A percentile compares a stretch with the other conserved stretches of the same genome.
Evolutionary conservation across 2,329 filamentous ascomycete genomes (phyloP).

Genomic region (Kalmusia sp.): DNA sequence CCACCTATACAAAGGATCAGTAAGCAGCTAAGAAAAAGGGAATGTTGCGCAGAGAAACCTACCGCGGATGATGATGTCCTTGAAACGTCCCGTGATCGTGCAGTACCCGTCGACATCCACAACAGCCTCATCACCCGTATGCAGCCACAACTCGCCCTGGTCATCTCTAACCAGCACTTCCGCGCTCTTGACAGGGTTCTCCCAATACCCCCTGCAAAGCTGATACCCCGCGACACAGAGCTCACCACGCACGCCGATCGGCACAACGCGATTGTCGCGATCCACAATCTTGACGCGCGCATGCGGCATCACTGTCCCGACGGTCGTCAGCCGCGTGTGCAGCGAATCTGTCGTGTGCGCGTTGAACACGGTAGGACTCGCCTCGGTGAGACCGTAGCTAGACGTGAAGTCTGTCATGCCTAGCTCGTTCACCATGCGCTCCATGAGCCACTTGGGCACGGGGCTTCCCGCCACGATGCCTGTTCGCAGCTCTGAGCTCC

Average conservation of each 20-base stretch:
- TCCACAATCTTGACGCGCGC: slow-evolving; percentile 78
- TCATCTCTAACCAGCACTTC: slow-evolving; percentile 74
- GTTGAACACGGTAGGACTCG: slow-evolving; percentile 81
- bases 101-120: slow-evolving; percentile 64
- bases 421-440: slow-evolving; percentile 71
- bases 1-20: slow-evolving; percentile 29
- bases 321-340: slow-evolving; percentile 70
- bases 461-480: slow-evolving; percentile 82
- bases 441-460: slow-evolving; percentile 77
- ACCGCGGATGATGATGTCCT: slow-evolving; percentile 80
- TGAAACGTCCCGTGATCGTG: slow-evolving; percentile 75
- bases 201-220: slow-evolving; percentile 68
- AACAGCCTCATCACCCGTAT: slow-evolving; percentile 49
- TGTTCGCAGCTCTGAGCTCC: slow-evolving; percentile 64
- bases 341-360: slow-evolving; percentile 77
- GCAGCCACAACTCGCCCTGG: slow-evolving; percentile 55
- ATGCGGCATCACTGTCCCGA: slow-evolving; percentile 79
- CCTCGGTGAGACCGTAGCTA: slow-evolving; percentile 72
- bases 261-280: slow-evolving; percentile 68
- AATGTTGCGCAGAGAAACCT: slow-evolving; percentile 17
- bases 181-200: slow-evolving; percentile 76
- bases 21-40: not conserved
- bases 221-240: slow-evolving; percentile 82
- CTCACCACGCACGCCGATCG: slow-evolving; percentile 73
- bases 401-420: slow-evolving; percentile 75